These are phyloP conservation scores for Ceratobasidium theobromae DNA, from an alignment of 1,284 basidiomycete genomes.

Conservation along the genomic window DNA sequence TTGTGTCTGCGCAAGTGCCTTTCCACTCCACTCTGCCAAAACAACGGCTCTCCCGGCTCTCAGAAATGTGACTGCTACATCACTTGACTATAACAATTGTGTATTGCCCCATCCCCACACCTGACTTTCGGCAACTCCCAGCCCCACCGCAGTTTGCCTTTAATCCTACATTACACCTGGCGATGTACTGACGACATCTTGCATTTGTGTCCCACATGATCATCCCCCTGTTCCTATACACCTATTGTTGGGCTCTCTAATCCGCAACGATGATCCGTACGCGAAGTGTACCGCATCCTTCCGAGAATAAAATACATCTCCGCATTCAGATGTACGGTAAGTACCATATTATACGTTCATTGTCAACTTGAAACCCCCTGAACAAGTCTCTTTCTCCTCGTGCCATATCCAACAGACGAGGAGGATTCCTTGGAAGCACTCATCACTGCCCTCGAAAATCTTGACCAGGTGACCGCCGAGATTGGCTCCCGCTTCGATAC, in stretches of 20 bases:
- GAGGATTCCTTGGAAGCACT: slow-evolving; percentile 79
- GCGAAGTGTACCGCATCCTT: slow-evolving; percentile 86
- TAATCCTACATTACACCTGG: background rate
- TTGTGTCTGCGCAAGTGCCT: background rate
- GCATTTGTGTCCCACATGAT: slow-evolving; percentile 9
- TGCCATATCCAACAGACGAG: slow-evolving; percentile 54
- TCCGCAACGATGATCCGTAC: background rate
- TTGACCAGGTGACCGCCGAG: slow-evolving; percentile 53
- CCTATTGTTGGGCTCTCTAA: slow-evolving; percentile 22
- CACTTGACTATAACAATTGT: slow-evolving; percentile 5
- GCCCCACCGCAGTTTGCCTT: slow-evolving; percentile 23
- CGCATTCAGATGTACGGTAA: slow-evolving; percentile 98
- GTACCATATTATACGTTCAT: slow-evolving; percentile 45
- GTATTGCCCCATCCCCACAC: background rate
- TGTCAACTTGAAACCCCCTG: slow-evolving; percentile 15
- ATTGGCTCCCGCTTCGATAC: slow-evolving; percentile 20
- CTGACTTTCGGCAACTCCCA: slow-evolving; percentile 25
- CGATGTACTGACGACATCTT: slow-evolving; percentile 24
- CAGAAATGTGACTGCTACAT: slow-evolving; percentile 4
- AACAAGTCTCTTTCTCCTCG: slow-evolving; percentile 15
- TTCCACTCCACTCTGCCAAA: background rate
- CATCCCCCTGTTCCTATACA: background rate
- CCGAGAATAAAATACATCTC: slow-evolving; percentile 93
- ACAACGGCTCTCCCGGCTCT: background rate
- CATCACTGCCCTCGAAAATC: slow-evolving; percentile 68